Evolutionary conservation across 768 basidiomycete genomes (phyloP).

Genomic region (Serendipita sp.): DNA sequence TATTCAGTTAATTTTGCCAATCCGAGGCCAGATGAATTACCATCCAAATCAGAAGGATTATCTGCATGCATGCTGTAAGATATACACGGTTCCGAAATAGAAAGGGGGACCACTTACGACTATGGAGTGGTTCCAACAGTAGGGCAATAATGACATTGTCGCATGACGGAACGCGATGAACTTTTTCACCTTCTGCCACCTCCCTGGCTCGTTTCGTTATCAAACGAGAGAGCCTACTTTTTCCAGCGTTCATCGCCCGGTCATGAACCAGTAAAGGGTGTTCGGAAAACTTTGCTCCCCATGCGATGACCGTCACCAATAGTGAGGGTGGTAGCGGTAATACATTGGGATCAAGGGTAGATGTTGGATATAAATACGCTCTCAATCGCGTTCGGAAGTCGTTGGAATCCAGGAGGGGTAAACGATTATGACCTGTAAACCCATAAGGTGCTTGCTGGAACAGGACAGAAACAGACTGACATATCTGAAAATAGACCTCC

Average conservation of each 20-base stretch:
- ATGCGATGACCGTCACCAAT: conserved; percentile 74
- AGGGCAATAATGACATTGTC: conserved; percentile 74
- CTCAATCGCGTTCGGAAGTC: conserved; percentile 62
- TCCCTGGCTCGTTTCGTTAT: conserved; percentile 70
- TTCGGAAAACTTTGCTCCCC: conserved; percentile 89
- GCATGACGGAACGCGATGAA: conserved; percentile 59
- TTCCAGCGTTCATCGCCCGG: conserved; percentile 32
- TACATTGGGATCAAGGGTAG: conserved; percentile 5
- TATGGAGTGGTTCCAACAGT: conserved; percentile 70
- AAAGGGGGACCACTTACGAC: conserved; percentile 46
- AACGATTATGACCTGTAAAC: conserved; percentile 48
- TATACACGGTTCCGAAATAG: neutral
- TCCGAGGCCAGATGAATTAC: conserved; percentile 21
- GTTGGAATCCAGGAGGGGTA: conserved; percentile 71
- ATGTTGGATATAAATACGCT: conserved; percentile 6
- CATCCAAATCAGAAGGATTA: conserved; percentile 53
- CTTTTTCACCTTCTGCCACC: conserved; percentile 73
- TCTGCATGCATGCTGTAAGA: conserved; percentile 27
- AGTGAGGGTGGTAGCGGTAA: conserved; percentile 47
- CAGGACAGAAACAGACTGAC: conserved; percentile 2
- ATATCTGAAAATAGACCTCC: conserved; percentile 74
- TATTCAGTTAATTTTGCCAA: neutral
- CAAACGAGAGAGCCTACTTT: conserved; percentile 62
- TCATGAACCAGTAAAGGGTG: conserved; percentile 71
- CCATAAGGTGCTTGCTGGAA: neutral